Conservation (phyloP, 129 eudicot species). For the Artemisia annua region DNA sequence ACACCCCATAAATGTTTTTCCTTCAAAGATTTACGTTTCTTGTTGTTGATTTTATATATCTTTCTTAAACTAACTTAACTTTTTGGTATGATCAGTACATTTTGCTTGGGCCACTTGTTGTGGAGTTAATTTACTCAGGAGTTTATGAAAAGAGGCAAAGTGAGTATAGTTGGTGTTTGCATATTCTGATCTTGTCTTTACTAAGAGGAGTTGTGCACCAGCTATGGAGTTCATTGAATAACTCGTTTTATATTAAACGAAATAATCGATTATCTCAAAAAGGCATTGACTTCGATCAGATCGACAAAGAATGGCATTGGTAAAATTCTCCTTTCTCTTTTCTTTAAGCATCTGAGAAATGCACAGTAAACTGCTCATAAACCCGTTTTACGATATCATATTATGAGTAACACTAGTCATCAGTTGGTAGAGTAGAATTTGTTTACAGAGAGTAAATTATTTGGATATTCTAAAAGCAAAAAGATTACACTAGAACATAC, state of each 20-base stretch:
- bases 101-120: slow-evolving; percentile 62
- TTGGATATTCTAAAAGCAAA: too few relatives aligned
- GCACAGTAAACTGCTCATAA: too few relatives aligned
- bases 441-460: too few relatives aligned
- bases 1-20: background rate
- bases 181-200: slow-evolving; percentile 51
- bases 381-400: too few relatives aligned
- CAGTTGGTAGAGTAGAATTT: too few relatives aligned
- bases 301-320: slow-evolving; percentile 93
- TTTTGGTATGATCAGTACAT: slow-evolving; percentile 52
- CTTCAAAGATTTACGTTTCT: background rate
- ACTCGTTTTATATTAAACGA: slow-evolving; percentile 54
- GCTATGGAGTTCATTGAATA: slow-evolving; percentile 51
- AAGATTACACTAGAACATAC: too few relatives aligned
- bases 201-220: slow-evolving; percentile 70
- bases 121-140: slow-evolving; percentile 43
- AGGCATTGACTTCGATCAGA: slow-evolving; percentile 62
- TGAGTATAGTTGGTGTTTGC: slow-evolving; percentile 50
- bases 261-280: slow-evolving; percentile 44
- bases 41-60: background rate
- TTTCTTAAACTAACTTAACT: background rate
- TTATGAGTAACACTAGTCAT: too few relatives aligned
- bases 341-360: too few relatives aligned
- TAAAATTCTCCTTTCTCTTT: slow-evolving; percentile 25
- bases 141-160: slow-evolving; percentile 36